phyloP scores from a whole-genome alignment of 352 stramenopile species.

The Thalassiosira sp. region DNA sequence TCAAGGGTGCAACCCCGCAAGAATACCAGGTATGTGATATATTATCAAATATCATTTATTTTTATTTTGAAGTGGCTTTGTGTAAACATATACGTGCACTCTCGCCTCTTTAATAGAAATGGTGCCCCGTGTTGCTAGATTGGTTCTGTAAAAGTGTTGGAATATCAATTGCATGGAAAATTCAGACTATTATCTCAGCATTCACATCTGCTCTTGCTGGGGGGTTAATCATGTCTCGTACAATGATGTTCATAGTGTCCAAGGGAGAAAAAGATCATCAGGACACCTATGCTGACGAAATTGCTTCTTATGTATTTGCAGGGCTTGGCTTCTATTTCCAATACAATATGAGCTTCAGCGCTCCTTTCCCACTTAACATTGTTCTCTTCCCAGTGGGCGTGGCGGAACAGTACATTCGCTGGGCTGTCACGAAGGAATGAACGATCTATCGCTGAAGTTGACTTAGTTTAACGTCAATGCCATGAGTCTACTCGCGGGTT shows the following conservation, averaged over 20 bases:
- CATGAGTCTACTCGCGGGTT: not conserved
- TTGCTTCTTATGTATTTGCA: slow-evolving; percentile 75
- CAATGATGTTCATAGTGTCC: slow-evolving; percentile 56
- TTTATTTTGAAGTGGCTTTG: not conserved
- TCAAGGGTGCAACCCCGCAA: slow-evolving; percentile 49
- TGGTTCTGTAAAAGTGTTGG: slow-evolving; percentile 72
- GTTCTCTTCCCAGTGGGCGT: slow-evolving; percentile 75
- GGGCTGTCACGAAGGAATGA: slow-evolving; percentile 44
- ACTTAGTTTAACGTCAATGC: no score
- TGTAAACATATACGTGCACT: not conserved
- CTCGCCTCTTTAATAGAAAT: slow-evolving; percentile 14
- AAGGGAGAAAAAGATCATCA: slow-evolving; percentile 54
- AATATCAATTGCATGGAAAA: slow-evolving; percentile 76
- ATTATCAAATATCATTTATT: slow-evolving; percentile 27
- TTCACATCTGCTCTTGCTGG: slow-evolving; percentile 71
- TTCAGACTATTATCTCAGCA: slow-evolving; percentile 72
- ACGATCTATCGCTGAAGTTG: no score
- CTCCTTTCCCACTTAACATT: slow-evolving; percentile 81
- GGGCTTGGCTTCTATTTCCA: slow-evolving; percentile 81
- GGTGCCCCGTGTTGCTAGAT: slow-evolving; percentile 30
- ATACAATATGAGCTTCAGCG: slow-evolving; percentile 62
- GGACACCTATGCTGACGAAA: slow-evolving; percentile 75
- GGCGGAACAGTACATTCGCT: slow-evolving; percentile 75
- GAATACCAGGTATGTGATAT: slow-evolving; percentile 72
- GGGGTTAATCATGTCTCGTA: slow-evolving; percentile 69